phyloP scores from a whole-genome alignment of 768 basidiomycete genomes.

The Amanita thiersii region DNA sequence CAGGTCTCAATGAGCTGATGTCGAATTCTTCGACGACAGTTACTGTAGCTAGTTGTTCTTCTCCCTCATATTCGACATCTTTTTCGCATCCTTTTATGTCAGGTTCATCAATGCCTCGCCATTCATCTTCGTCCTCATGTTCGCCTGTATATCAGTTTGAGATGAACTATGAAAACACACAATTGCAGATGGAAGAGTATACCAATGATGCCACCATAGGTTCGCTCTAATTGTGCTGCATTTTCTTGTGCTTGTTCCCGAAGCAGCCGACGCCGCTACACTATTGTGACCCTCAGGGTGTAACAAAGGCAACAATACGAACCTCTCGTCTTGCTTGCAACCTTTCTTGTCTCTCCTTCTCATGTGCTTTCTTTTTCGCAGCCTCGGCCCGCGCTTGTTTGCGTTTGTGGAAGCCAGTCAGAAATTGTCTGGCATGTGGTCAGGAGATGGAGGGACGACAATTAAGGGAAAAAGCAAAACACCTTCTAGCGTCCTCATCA shows the following conservation, averaged over 20 bases:
- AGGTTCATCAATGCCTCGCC: slow-evolving; percentile 33
- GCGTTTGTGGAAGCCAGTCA: slow-evolving; percentile 92
- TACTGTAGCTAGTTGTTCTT: slow-evolving; percentile 81
- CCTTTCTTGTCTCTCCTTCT: slow-evolving; percentile 71
- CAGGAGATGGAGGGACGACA: slow-evolving; percentile 12
- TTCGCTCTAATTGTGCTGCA: slow-evolving; percentile 67
- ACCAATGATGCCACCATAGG: slow-evolving; percentile 38
- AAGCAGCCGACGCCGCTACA: slow-evolving; percentile 69
- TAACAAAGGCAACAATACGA: slow-evolving; percentile 13
- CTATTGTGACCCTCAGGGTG: slow-evolving; percentile 8
- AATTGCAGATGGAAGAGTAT: not conserved
- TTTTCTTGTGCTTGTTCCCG: slow-evolving; percentile 74
- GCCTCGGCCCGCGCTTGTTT: slow-evolving; percentile 80
- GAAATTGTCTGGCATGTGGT: slow-evolving; percentile 63
- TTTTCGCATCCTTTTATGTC: slow-evolving; percentile 28
- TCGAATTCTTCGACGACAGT: slow-evolving; percentile 92
- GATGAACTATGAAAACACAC: slow-evolving; percentile 8
- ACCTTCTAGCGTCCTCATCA: slow-evolving; percentile 82
- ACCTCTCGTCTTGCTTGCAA: slow-evolving; percentile 77
- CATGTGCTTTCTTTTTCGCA: slow-evolving; percentile 61
- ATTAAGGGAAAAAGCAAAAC: slow-evolving; percentile 12
- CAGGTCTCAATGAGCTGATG: slow-evolving; percentile 32
- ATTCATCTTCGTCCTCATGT: slow-evolving; percentile 41
- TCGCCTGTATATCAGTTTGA: slow-evolving; percentile 13
- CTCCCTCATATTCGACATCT: slow-evolving; percentile 73